Base-by-base conservation (phyloP, 1,284 basidiomycete genomes). In the Fomitopsis schrenkii region DNA sequence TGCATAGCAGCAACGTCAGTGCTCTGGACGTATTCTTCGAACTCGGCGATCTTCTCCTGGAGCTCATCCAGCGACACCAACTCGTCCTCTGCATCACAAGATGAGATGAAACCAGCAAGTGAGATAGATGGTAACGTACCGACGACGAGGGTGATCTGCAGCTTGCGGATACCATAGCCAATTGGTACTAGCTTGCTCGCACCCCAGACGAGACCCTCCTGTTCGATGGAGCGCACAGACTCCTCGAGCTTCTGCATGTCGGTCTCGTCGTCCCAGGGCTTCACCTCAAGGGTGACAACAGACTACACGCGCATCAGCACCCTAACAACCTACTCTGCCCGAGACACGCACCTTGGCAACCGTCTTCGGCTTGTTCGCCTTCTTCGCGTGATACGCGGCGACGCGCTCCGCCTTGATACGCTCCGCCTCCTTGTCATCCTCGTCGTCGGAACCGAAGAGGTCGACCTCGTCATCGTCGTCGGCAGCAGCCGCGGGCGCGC, bases 241-340 rank as follows among this genome's bases (percentile, higher is more conserved):
- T 83, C 77, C 79, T 99, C 97, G 68, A 99, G 83, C 60, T 80
- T 90, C 58, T 75, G 83, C 94, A 99, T 95, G 80, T 98, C 94
- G 63, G 97, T 99, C 83, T 98, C 95, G 76, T 98, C 96, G 76
- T 99, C 97, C 97, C 96, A 97, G 55, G 96, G 97, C 81, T 98
- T 99, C 67, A 99, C 95, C 69, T 98, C 95, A 71, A 98, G 81
- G 59, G 97, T 99, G 59, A 97, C 94, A 64, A 97, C 86, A 67
- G 94, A 97, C 93, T 95, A 73, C 59, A 72, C 12, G 26, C 17
- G 61, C 42, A 59, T 55, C 12, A 22, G 15, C 63, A 71, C 61
- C 72, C 67, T 62, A 63, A 64, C 22, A 44, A 59, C 14, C 44
- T 44, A 44, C 50, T 19, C 60, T 35, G 44, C 41, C n/a, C 57